Conservation (phyloP, 1,284 basidiomycete genomes). For the Trametes polyzona region DNA sequence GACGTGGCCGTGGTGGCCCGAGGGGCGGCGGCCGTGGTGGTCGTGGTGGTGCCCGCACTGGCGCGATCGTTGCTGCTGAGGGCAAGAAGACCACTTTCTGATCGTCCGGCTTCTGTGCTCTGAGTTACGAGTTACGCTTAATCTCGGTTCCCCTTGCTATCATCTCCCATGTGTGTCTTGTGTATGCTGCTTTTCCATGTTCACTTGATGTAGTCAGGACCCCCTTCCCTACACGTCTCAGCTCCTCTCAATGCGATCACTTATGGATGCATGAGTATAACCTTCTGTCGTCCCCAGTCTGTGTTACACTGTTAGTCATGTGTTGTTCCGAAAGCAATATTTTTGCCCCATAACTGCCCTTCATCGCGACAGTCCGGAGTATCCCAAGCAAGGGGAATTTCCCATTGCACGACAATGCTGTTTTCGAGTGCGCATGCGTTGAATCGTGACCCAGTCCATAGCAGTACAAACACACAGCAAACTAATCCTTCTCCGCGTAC, state of each 20-base stretch:
- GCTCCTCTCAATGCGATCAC: background rate
- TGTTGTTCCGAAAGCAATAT: no score
- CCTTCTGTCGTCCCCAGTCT: background rate
- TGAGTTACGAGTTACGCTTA: background rate
- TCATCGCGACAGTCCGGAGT: no score
- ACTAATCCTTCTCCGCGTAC: conserved; percentile 92
- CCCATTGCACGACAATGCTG: no score
- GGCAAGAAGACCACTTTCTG: conserved; percentile 85
- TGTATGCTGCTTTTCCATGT: conserved; percentile 20
- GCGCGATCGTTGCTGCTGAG: conserved; percentile 73
- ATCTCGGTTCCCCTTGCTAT: background rate
- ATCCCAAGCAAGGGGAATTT: no score
- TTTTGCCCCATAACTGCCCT: no score
- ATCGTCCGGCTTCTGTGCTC: background rate
- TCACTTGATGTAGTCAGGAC: conserved; percentile 20
- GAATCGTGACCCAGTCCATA: conserved; percentile 19
- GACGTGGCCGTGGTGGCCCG: conserved; percentile 45
- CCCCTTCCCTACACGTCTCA: background rate
- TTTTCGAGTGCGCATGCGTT: no score
- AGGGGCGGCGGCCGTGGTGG: conserved; percentile 38
- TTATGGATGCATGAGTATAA: conserved; percentile 4
- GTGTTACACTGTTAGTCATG: no score
- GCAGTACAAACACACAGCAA: conserved; percentile 18
- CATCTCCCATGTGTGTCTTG: conserved; percentile 1
- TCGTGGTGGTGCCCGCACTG: conserved; percentile 60